These are phyloP conservation scores for Chrysanthemum seticuspe DNA, from an alignment of 129 eudicot species.

Conservation along the genomic window DNA sequence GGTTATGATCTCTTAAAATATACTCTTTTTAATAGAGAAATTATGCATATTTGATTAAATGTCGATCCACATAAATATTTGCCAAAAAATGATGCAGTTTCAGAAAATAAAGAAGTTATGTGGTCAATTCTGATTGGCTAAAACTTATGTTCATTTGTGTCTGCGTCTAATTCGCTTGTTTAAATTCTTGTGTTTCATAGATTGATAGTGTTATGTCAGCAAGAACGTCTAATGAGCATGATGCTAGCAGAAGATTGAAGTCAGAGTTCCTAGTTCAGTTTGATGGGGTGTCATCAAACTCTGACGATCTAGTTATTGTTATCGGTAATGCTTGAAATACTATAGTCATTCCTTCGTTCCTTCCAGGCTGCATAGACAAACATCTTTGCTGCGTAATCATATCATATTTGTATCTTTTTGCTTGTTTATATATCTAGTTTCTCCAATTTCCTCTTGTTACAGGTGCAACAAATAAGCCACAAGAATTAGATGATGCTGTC, in stretches of 20 bases:
- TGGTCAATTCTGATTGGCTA: background rate
- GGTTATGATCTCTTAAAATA: background rate
- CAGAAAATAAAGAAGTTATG: background rate
- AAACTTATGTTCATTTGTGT: background rate
- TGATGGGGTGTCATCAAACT: slow-evolving; percentile 88
- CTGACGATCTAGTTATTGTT: slow-evolving; percentile 80
- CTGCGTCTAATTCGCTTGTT: slow-evolving; percentile 11
- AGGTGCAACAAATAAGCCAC: slow-evolving; percentile 99
- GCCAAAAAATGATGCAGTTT: slow-evolving; percentile 4
- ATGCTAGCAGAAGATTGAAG: slow-evolving; percentile 96
- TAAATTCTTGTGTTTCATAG: slow-evolving; percentile 30
- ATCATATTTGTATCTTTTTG: background rate
- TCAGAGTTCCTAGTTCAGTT: slow-evolving; percentile 97
- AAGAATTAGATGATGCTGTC: slow-evolving; percentile 97
- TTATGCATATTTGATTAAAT: background rate
- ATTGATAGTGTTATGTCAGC: slow-evolving; percentile 98
- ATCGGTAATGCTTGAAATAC: slow-evolving; percentile 47
- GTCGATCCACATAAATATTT: background rate
- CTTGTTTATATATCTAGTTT: background rate
- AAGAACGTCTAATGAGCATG: slow-evolving; percentile 86
- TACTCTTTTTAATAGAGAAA: no score
- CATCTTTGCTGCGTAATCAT: background rate
- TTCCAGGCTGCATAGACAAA: no score
- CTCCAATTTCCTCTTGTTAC: slow-evolving; percentile 28
- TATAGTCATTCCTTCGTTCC: background rate